Evolutionary conservation across 129 eudicot species (phyloP), one percentile per base, ranked within the genome.

Genomic region (sunflower (Helianthus annuus)): DNA sequence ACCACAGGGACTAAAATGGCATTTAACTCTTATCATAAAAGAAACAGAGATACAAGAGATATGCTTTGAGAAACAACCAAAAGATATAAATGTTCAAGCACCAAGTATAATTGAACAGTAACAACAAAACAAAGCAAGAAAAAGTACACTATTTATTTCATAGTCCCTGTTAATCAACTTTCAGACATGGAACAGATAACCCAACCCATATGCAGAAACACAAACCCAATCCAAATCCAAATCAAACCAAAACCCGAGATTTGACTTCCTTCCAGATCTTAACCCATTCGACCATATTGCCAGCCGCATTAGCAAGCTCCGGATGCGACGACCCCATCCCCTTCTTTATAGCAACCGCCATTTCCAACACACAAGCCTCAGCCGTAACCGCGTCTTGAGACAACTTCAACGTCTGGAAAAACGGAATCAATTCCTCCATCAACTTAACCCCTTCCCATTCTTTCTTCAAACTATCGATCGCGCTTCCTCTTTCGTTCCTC

Each of bases 361-460:
- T 59, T 85, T 94, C 97, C 57, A 81, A 48, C 81, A 94, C 86
- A 76, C 96, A 90, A 13, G 76, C 88, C 78, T 94, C 99, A 0
- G 96, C 87, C 0, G 97, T 90, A 48, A 66, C 84, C 3, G 97
- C 85, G 0, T 61, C 77, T 39, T 80, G 58, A 34, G 97, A 80
- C 79, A 94, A 68, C 62, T 63, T 86, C 59, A 94, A 46, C 2
- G 89, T 55, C 80, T 94, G 87, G 39, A 94, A 90, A 76, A 94
- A 94, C 0, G 99, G 99, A 11, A 90, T 82, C 13, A 88, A 86
- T 0, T 94, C 92, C 81, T 90, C 98, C 97, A 94, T 90, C 42
- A 94, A 79, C 86, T 86, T 94, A 65, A 94, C 96, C 13, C 99
- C 97, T 79, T 82, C 83, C 97, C 97, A 90, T 74, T 94, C 97